A percentile compares a stretch with the other conserved stretches of the same genome.
Evolutionary conservation across 2,329 filamentous ascomycete genomes (phyloP).

Genomic region (Gaeumannomyces tritici): DNA sequence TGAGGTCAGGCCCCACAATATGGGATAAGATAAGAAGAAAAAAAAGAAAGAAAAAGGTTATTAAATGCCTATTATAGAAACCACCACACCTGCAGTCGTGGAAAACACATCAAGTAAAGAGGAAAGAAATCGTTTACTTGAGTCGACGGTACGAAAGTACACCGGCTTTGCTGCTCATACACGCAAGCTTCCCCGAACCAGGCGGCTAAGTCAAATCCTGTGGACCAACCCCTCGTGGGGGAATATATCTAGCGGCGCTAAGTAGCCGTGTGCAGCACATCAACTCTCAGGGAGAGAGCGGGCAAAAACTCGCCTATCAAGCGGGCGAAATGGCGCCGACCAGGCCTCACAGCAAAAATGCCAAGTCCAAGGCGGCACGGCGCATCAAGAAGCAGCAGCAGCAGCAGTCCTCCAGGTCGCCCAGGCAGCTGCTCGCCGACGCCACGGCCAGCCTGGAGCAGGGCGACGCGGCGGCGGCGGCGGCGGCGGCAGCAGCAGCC

Average conservation of each 20-base stretch:
- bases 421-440: slow-evolving; percentile 18
- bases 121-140: not conserved
- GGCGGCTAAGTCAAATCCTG: not conserved
- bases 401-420: slow-evolving; percentile 6
- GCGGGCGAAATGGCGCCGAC: slow-evolving; percentile 9
- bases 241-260: not conserved
- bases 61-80: not conserved
- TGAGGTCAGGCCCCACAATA: not conserved
- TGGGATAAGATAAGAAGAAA: not conserved
- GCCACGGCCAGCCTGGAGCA: slow-evolving; percentile 22
- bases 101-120: not conserved
- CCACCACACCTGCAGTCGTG: not conserved
- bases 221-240: not conserved
- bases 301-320: not conserved
- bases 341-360: slow-evolving; percentile 9
- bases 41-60: not conserved
- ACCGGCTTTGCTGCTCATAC: not conserved
- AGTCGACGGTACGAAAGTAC: not conserved
- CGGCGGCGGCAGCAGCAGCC: slow-evolving; percentile 26
- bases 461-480: slow-evolving; percentile 20
- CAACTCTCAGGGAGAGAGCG: not conserved
- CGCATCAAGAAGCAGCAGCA: slow-evolving; percentile 5
- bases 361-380: slow-evolving; percentile 8
- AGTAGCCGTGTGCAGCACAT: not conserved
- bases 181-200: not conserved